phyloP scores from a whole-genome alignment of 345 rosid genomes.

The Viola odorata region DNA sequence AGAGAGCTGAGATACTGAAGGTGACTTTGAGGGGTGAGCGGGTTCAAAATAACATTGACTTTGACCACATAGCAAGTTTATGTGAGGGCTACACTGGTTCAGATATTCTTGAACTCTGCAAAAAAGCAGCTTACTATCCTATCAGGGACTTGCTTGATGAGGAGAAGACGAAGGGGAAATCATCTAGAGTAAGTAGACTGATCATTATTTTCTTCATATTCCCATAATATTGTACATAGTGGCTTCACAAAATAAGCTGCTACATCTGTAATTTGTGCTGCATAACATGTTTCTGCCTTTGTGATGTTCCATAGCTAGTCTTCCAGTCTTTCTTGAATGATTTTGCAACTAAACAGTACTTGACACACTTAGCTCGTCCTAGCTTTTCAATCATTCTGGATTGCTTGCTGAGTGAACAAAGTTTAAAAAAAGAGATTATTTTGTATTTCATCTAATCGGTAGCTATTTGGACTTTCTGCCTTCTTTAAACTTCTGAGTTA shows the following conservation, averaged over 20 bases:
- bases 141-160: constrained; percentile 73
- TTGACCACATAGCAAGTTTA: constrained; percentile 54
- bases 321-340: neutral
- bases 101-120: constrained; percentile 92
- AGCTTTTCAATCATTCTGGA: neutral
- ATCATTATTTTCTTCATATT: neutral
- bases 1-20: constrained; percentile 76
- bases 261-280: neutral
- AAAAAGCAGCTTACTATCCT: constrained; percentile 90
- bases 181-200: constrained; percentile 43
- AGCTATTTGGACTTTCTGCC: neutral
- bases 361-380: neutral
- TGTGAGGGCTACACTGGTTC: constrained; percentile 90
- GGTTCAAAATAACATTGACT: constrained; percentile 60
- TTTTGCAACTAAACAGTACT: too few species aligned
- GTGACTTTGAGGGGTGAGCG: constrained; percentile 77
- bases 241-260: neutral
- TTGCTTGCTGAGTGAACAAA: neutral
- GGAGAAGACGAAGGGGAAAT: constrained; percentile 68
- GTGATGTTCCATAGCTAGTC: neutral
- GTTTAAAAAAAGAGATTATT: too few species aligned
- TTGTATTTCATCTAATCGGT: neutral
- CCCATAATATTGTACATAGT: neutral
- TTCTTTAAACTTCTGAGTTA: neutral
- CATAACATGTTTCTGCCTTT: neutral